Percentiles rank a stretch among this genome's conserved stretches.
Evolutionary conservation across 2,329 filamentous ascomycete genomes (phyloP).

Genomic region (Aspergillus versicolor): DNA sequence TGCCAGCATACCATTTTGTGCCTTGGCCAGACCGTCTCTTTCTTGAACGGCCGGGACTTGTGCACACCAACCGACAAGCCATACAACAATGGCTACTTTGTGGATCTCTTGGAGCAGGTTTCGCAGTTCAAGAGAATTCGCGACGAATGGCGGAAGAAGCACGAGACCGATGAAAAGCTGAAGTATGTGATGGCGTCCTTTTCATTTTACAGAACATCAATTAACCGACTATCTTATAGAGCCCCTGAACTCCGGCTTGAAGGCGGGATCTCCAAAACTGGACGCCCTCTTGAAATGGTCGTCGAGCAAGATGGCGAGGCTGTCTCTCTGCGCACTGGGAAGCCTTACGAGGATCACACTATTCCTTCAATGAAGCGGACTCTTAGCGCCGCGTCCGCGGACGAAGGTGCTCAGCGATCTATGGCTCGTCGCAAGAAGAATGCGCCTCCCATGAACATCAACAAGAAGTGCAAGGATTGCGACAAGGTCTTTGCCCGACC

Average conservation of each 20-base stretch:
- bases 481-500: conserved; percentile 92
- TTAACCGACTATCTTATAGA: conserved; percentile 37
- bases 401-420: conserved; percentile 82
- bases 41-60: conserved; percentile 82
- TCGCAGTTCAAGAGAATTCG: conserved; percentile 84
- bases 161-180: conserved; percentile 41
- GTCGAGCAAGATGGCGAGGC: conserved; percentile 77
- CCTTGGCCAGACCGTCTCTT: conserved; percentile 84
- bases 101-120: conserved; percentile 94
- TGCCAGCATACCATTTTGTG: conserved; percentile 87
- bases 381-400: conserved; percentile 58
- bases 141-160: conserved; percentile 69
- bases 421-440: conserved; percentile 98
- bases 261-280: conserved; percentile 78
- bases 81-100: conserved; percentile 94
- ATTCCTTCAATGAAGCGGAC: conserved; percentile 52
- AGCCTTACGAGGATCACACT: conserved; percentile 55
- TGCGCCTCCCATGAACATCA: conserved; percentile 77
- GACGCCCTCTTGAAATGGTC: conserved; percentile 79
- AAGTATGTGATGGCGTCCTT: conserved; percentile 17
- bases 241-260: conserved; percentile 71
- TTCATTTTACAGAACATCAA: conserved; percentile 48
- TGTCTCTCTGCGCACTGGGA: conserved; percentile 72
- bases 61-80: conserved; percentile 79
- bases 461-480: conserved; percentile 79